These are phyloP conservation scores for Sporothrix luriei DNA, from an alignment of 2,329 filamentous ascomycete species.

Conservation along the genomic window DNA sequence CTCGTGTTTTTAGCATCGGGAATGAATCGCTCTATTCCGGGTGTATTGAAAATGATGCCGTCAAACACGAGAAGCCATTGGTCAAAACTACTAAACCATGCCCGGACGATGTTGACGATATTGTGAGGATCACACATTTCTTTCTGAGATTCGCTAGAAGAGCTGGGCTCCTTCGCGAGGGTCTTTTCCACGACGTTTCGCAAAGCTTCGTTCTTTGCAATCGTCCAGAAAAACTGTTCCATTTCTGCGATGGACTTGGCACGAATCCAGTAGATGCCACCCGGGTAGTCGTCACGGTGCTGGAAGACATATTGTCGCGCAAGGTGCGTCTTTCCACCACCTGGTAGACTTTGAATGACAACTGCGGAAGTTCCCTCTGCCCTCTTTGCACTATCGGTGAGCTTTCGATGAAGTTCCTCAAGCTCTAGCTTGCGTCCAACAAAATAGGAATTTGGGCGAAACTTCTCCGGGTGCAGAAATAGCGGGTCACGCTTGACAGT, in stretches of 20 bases:
- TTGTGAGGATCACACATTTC: conserved; percentile 45
- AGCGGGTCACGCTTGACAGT: conserved; percentile 35
- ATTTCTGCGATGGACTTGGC: conserved; percentile 62
- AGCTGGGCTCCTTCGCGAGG: conserved; percentile 41
- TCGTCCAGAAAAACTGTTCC: conserved; percentile 66
- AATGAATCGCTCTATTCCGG: conserved; percentile 62
- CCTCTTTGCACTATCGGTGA: conserved; percentile 60
- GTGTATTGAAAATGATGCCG: conserved; percentile 63
- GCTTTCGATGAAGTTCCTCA: conserved; percentile 58
- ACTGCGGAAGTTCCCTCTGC: conserved; percentile 63
- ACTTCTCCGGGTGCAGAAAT: conserved; percentile 57
- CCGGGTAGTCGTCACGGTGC: conserved; percentile 61
- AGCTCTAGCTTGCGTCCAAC: conserved; percentile 63
- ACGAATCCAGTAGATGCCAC: conserved; percentile 71
- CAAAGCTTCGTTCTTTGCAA: conserved; percentile 60
- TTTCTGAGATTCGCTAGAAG: conserved; percentile 33
- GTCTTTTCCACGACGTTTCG: conserved; percentile 45
- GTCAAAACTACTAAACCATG: conserved; percentile 63
- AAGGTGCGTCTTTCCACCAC: conserved; percentile 69
- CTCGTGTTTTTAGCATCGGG: conserved; percentile 64
- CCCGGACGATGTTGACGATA: conserved; percentile 60
- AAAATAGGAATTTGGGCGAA: conserved; percentile 65
- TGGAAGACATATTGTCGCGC: conserved; percentile 67
- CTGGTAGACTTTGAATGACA: conserved; percentile 65
- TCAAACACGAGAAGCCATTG: conserved; percentile 70